Conservation (phyloP, 208 protist genomes). For the Trichomonas gallinae region DNA sequence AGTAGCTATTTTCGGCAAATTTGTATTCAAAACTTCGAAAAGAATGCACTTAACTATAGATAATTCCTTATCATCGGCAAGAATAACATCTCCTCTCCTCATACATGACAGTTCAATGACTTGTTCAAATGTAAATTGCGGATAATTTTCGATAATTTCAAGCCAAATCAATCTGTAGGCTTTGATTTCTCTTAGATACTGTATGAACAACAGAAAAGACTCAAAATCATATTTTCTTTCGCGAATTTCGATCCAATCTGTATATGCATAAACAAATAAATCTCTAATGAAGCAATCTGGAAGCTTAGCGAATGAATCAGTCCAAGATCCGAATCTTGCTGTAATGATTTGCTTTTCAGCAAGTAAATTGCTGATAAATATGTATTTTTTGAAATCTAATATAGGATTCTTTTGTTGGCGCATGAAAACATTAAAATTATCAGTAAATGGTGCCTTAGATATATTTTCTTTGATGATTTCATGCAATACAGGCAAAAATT, state of each 20-base stretch:
- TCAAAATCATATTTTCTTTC: background rate
- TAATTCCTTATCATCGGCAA: background rate
- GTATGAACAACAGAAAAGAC: background rate
- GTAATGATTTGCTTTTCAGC: background rate
- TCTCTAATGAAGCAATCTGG: background rate
- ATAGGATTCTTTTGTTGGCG: background rate
- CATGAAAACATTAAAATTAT: background rate
- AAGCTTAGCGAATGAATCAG: background rate
- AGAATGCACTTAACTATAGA: background rate
- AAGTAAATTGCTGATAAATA: background rate
- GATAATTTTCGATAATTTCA: background rate
- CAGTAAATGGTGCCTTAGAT: no score
- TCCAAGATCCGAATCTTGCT: background rate
- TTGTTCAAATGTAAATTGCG: background rate
- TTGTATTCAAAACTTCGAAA: background rate
- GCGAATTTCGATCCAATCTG: background rate
- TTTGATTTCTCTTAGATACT: background rate
- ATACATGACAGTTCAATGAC: background rate
- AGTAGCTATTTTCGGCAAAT: background rate
- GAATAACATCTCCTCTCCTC: background rate
- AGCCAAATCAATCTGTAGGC: background rate
- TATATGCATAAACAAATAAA: background rate
- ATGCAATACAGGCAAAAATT: no score
- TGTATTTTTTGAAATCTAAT: background rate
- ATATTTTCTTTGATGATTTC: no score